phyloP scores from a whole-genome alignment of 192 early-diverging fungal species.

The Coemansia sp. region DNA sequence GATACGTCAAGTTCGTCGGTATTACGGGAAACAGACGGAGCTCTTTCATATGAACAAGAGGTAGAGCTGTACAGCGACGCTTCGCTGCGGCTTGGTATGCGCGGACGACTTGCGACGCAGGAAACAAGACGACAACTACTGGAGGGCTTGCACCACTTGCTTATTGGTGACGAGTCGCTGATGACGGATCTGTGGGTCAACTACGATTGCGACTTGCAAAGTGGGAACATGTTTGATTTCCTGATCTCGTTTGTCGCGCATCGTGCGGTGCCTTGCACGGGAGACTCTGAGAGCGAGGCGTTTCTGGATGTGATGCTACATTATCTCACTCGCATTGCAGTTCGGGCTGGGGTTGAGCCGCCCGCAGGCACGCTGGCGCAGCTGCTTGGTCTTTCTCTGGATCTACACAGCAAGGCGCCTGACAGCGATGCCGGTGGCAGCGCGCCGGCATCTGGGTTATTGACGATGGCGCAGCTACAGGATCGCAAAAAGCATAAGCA shows the following conservation, averaged over 20 bases:
- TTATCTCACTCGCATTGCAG: constrained; percentile 39
- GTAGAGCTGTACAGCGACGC: constrained; percentile 40
- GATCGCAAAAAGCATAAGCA: constrained; percentile 68
- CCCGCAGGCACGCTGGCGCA: constrained; percentile 29
- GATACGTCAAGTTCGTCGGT: constrained; percentile 14
- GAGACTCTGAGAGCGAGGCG: constrained; percentile 38
- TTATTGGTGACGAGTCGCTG: constrained; percentile 72
- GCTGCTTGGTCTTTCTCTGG: constrained; percentile 29
- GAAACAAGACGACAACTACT: constrained; percentile 85
- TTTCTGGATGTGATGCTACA: constrained; percentile 46
- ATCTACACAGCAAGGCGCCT: constrained; percentile 11
- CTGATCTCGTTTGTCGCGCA: constrained; percentile 38
- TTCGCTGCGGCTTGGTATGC: constrained; percentile 39
- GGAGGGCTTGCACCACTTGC: constrained; percentile 63
- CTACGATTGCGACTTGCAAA: constrained; percentile 85
- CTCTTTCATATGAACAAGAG: constrained; percentile 39
- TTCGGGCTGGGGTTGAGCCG: constrained; percentile 35
- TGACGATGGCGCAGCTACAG: constrained; percentile 28
- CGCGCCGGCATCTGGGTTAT: constrained; percentile 2
- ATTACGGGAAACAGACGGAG: constrained; percentile 23
- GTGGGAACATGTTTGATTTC: constrained; percentile 82
- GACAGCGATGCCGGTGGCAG: constrained; percentile 9
- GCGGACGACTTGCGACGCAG: constrained; percentile 57
- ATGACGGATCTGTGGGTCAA: constrained; percentile 90
- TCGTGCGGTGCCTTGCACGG: constrained; percentile 45